Evolutionary conservation across 177 flowering plant species (phyloP), one percentile per base, ranked within the genome.

Genomic region (Vitis hybrid): DNA sequence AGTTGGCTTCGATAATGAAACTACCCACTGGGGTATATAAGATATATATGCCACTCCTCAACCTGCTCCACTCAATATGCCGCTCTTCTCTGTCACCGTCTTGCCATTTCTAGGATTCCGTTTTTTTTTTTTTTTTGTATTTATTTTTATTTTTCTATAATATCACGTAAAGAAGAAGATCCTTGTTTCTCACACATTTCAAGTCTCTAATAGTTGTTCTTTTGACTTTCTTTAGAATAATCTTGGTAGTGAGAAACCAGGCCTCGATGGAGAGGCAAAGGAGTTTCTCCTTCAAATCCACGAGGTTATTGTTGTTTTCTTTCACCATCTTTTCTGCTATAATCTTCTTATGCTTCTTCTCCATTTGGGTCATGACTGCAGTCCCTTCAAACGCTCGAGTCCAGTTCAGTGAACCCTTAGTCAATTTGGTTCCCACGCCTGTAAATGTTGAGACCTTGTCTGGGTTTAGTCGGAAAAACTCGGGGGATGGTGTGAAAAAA

Each of bases 221-320:
- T 16, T 54, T 2, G 56, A 14, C 3, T 14, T 14, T 13, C 6
- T 12, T 54, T 54, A 13, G 56, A 12, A 54, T 15, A 2, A 54
- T 54, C 56, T 13, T 13, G 2, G 0, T 15, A 52, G 49, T 27
- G 66, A 70, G 49, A 52, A 54, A 61, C 1, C 21, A 21, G 12
- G n/a, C 12, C 4, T 40, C 66, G 52, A 93, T 93, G 97, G 95
- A 91, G 79, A 86, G 81, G 71, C 97, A 90, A 73, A 88, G 84
- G 68, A 88, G 91, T 78, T 89, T 90, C 84, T 82, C 91, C 60
- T 49, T 85, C 49, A 93, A 90, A 74, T 78, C 88, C 69, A 78
- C 86, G 3, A 86, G 85, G 77, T 68, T 88, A 40, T 63, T 87
- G 60, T 79, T 85, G 14, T 81, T 85, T 60, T 83, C 82, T 46